These are phyloP conservation scores for Sphagnum tenellum DNA, from an alignment of 225 moss, liverwort and hornwort species.

Conservation along the genomic window DNA sequence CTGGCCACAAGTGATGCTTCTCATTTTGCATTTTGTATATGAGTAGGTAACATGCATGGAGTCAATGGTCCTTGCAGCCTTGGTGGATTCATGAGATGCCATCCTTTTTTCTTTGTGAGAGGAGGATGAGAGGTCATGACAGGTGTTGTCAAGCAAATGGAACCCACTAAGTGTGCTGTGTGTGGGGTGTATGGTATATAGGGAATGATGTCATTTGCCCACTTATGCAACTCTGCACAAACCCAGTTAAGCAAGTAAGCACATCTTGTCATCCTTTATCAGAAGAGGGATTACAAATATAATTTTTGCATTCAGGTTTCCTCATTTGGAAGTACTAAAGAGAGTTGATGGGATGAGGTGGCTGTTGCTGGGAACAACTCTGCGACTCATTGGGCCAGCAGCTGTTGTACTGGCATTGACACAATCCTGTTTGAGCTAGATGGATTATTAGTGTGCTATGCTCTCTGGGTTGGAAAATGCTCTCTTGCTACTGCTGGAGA, in stretches of 20 bases:
- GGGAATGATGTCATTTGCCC: constrained; percentile 51
- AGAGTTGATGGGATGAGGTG: background rate
- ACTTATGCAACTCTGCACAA: constrained; percentile 55
- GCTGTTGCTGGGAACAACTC: background rate
- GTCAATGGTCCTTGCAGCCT: too few species aligned
- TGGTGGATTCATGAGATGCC: too few species aligned
- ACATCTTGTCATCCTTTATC: constrained; percentile 11
- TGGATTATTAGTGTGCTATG: background rate
- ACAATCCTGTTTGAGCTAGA: background rate
- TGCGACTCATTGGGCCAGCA: too few species aligned
- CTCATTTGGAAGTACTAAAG: background rate
- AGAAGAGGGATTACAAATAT: background rate
- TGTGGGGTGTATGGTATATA: constrained; percentile 31
- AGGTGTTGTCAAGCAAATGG: too few species aligned
- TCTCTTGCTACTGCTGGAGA: too few species aligned
- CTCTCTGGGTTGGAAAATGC: background rate
- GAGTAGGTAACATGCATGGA: too few species aligned
- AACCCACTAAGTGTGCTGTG: background rate
- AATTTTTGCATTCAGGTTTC: too few species aligned
- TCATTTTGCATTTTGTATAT: background rate
- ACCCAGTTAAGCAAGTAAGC: constrained; percentile 80
- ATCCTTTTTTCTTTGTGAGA: too few species aligned
- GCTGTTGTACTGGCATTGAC: background rate
- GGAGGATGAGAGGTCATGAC: too few species aligned
- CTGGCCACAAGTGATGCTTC: constrained; percentile 8